Evolutionary conservation across 2,329 filamentous ascomycete genomes (phyloP), one percentile per base, ranked within the genome.

Genomic region (Ophiostoma tasmaniense): DNA sequence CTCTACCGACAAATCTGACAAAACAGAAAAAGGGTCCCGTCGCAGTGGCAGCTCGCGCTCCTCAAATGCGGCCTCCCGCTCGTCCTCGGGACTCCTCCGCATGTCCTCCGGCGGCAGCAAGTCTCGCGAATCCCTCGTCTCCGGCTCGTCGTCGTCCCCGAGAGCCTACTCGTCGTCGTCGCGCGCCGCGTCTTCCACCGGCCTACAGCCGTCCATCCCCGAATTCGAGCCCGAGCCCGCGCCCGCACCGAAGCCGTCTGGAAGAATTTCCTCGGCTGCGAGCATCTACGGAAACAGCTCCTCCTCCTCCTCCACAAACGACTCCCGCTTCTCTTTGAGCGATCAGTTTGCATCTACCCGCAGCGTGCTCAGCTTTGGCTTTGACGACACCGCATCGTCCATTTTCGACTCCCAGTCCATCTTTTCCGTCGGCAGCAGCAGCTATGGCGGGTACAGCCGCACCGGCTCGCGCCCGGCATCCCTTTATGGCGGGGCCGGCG

Each of bases 281-380:
- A 33, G 66, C 67, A 66, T 71, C 68, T 70, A 72, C 62, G 70
- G 70, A 61, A 69, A 59, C 65, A 67, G 52, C 22, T 73, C 80
- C 62, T 77, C 78, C 33, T 76, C 61, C 20, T 73, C 79, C 61
- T 77, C 78, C 35, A 76, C 78, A 37, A 75, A 75, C n/a, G 76
- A 76, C 14, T 83, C 81, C 33, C 79, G 81, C 64, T 81, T 79
- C 75, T 83, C 82, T 2, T 76, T 83, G 64, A 79, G 78, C 64
- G 80, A 83, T 62, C 81, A 83, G 68, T 84, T 83, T 69, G 81
- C 82, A 25, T 75, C 80, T 45, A 83, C 82, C 6, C 76, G 80
- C 39, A 77, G 77, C 65, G 81, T 83, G 70, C 80, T 79, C 66
- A 81, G 82, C 65, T 81, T 83, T 67, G 81, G 78, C 72, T 81